Base-by-base conservation (phyloP, 2,329 filamentous ascomycete species). In the Lasiodiplodia sp. region DNA sequence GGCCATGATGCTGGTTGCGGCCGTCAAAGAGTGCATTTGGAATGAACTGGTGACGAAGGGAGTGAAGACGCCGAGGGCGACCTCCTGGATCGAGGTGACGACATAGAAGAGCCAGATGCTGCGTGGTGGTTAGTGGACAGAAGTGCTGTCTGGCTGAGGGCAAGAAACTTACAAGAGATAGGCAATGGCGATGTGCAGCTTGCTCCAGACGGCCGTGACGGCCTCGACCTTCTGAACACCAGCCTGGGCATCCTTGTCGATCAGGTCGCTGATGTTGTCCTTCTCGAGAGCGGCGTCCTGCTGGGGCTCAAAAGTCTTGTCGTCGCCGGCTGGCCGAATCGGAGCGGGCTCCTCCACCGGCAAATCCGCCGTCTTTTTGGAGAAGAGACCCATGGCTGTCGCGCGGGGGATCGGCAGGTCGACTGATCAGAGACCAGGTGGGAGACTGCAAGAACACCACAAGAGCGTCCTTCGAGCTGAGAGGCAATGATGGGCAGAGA, bases 1-100 rank as follows among this genome's bases (percentile, higher is more conserved):
- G 16, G 87, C 79, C n/a, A 90, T 81, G 69, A 90, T 86, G 60
- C 80, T 79, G 18, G 86, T 85, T 2, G 86, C 83, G 2, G 85
- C 81, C 1, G 86, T 81, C 28, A 89, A 78, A 0, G 87, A 88
- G 72, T 89, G 87, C 3, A 79, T 75, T 51, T 82, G 73, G 70
- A 85, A 90, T 23, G 79, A 81, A 72, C 83, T 87, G 34, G 85
- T 87, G 31, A 66, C 40, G 70, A 82, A 87, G 25, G 84, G 81
- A 5, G 76, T 76, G 25, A 81, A 72, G 6, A 79, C 78, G 53
- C 76, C 73, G 57, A 82, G 80, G 55, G 82, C 79, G 63, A 82
- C 73, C 16, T 78, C 83, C 55, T 85, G 84, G 70, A 79, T 78
- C 68, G 86, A 84, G 49, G 82, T 81, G 70, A 84, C 79, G 4